A percentile compares a stretch with the other conserved stretches of the same genome.
Conservation (phyloP, 768 basidiomycete genomes). For the Multifurca ochricompacta region DNA sequence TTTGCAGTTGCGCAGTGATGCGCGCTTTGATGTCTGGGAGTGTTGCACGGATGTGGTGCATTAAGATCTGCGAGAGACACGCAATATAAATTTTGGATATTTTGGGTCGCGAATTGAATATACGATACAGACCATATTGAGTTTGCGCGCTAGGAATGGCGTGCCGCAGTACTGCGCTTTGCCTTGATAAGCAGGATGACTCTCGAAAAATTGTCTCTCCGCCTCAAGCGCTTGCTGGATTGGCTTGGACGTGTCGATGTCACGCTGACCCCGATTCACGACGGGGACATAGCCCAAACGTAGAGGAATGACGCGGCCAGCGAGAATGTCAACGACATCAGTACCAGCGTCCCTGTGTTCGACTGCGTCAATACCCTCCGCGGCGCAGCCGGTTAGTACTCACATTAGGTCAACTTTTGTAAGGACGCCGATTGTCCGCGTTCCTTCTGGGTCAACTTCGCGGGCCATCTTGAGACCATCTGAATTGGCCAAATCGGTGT, state of each 20-base stretch:
- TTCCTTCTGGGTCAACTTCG: constrained; percentile 95
- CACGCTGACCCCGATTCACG: constrained; percentile 95
- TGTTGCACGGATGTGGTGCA: constrained; percentile 97
- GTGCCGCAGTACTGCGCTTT: constrained; percentile 97
- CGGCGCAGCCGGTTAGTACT: constrained; percentile 27
- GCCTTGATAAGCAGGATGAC: constrained; percentile 84
- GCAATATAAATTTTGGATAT: not conserved
- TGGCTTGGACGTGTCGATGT: constrained; percentile 85
- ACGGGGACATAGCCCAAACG: constrained; percentile 97
- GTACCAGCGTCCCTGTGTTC: constrained; percentile 86
- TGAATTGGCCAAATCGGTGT: constrained; percentile 96
- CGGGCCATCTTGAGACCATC: constrained; percentile 94
- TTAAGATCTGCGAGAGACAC: constrained; percentile 65
- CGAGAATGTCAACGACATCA: constrained; percentile 97
- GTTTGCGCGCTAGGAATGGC: constrained; percentile 89
- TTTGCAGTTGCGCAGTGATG: constrained; percentile 84
- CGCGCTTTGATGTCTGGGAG: constrained; percentile 98
- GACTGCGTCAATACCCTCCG: constrained; percentile 3
- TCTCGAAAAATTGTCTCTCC: constrained; percentile 93
- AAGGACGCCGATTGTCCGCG: constrained; percentile 93
- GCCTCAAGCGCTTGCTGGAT: constrained; percentile 81
- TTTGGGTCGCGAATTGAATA: not conserved
- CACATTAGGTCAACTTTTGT: constrained; percentile 99
- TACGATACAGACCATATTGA: constrained; percentile 68
- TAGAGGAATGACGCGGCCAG: constrained; percentile 92